Conservation (phyloP, 2,329 filamentous ascomycete genomes). For the Westerdykella sp. region DNA sequence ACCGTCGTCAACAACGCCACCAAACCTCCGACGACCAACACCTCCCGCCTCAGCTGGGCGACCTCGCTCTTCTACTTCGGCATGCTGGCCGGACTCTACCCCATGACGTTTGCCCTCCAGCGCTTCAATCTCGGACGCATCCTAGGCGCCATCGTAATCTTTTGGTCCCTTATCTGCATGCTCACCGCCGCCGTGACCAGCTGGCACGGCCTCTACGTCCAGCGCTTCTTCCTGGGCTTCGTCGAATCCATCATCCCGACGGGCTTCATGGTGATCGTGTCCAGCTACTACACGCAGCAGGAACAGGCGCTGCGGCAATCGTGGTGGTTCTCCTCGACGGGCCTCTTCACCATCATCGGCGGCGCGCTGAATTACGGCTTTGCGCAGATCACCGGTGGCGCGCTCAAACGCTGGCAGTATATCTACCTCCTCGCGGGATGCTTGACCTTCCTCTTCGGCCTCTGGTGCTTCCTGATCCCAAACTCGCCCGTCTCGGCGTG, state of each 20-base stretch:
- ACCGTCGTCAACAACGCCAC: slow-evolving; percentile 47
- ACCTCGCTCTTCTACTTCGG: slow-evolving; percentile 77
- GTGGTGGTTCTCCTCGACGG: slow-evolving; percentile 59
- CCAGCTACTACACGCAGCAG: slow-evolving; percentile 36
- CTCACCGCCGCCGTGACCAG: slow-evolving; percentile 60
- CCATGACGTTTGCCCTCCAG: slow-evolving; percentile 65
- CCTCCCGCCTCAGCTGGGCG: slow-evolving; percentile 66
- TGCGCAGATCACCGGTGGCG: slow-evolving; percentile 31
- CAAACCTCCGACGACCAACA: slow-evolving; percentile 54
- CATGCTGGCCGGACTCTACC: slow-evolving; percentile 67
- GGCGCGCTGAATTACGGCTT: slow-evolving; percentile 34
- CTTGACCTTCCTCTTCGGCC: slow-evolving; percentile 54
- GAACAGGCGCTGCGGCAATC: slow-evolving; percentile 51
- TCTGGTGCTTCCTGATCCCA: slow-evolving; percentile 62
- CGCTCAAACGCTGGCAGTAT: slow-evolving; percentile 55
- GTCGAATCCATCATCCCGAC: slow-evolving; percentile 53
- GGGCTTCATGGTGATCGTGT: slow-evolving; percentile 51
- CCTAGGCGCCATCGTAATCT: slow-evolving; percentile 56
- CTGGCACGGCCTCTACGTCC: slow-evolving; percentile 55
- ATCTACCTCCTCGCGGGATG: slow-evolving; percentile 58
- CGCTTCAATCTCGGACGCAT: slow-evolving; percentile 60
- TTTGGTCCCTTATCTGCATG: slow-evolving; percentile 64
- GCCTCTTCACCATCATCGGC: slow-evolving; percentile 31
- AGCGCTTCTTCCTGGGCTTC: slow-evolving; percentile 52
- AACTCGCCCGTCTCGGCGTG: slow-evolving; percentile 61